Evolutionary conservation across 768 basidiomycete genomes (phyloP), one percentile per base, ranked within the genome.

Genomic region (Kondoa subrosea): DNA sequence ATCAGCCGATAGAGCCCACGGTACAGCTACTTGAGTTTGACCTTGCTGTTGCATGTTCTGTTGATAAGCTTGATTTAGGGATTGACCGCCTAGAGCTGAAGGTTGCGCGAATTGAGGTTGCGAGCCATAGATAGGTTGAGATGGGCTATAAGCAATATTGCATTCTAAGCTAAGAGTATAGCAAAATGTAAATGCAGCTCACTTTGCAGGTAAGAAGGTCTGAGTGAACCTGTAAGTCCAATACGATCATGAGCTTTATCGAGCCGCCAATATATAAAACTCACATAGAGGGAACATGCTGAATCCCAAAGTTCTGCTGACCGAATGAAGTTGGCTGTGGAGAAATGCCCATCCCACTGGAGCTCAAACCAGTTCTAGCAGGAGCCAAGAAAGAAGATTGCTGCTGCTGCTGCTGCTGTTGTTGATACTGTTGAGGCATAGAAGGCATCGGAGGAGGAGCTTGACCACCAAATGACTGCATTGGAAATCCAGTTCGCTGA

Each of bases 1-100:
- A 3, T 83, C 82, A 77, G 88, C 87, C 2, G 84, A 84, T 65
- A 96, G 78, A 0, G 85, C 83, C 95, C 95, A 99, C 0, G 89
- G 84, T 50, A 95, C 81, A 73, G 83, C 84, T 31, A 85, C 85
- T 17, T 83, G 79, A 0, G 82, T 75, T 1, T 83, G 81, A 17
- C 87, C 87, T 3, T 85, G 81, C 30, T 84, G 83, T 21, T 83
- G 79, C 76, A 89, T 85, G 73, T 90, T 89, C 69, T 89, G 84
- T 75, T 89, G 86, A 78, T 95, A 87, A 29, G 85, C 86, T 76
- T 90, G 89, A 75, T 87, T 85, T 21, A 91, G 81, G 82, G 75
- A 72, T 81, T 67, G 76, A 74, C 72, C 91, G 83, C 76, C 87
- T 85, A 4, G 88, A 4, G 83, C 84, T 68, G 50, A 76, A 75